Percentiles rank a stretch among this genome's conserved stretches.
These are phyloP conservation scores for Omphalotus olearius DNA, from an alignment of 1,284 basidiomycete species.

Conservation along the genomic window DNA sequence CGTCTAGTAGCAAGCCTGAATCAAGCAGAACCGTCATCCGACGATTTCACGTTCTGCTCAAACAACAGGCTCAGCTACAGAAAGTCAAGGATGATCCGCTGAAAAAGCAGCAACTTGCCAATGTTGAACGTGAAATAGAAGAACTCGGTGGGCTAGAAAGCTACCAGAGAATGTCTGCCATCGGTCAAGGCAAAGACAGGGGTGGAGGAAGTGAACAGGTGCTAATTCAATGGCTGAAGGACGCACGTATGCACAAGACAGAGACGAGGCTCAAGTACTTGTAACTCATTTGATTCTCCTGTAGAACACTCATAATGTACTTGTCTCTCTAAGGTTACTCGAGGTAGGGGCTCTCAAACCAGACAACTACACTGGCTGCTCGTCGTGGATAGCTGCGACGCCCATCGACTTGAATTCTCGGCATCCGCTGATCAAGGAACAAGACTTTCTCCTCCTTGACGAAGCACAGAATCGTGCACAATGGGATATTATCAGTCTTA, in stretches of 20 bases:
- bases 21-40: slow-evolving; percentile 64
- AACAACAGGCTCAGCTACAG: slow-evolving; percentile 47
- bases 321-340: slow-evolving; percentile 51
- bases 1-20: slow-evolving; percentile 33
- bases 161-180: slow-evolving; percentile 78
- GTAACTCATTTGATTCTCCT: too few relatives aligned
- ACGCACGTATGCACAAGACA: slow-evolving; percentile 36
- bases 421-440: slow-evolving; percentile 74
- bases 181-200: slow-evolving; percentile 75
- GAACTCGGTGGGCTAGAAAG: slow-evolving; percentile 68
- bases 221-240: slow-evolving; percentile 70
- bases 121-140: slow-evolving; percentile 58
- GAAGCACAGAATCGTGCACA: slow-evolving; percentile 38
- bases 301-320: not conserved
- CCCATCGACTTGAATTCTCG: slow-evolving; percentile 81
- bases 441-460: slow-evolving; percentile 75
- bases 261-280: slow-evolving; percentile 38
- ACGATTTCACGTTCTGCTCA: slow-evolving; percentile 65
- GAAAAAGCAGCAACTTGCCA: slow-evolving; percentile 27
- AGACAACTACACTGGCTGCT: slow-evolving; percentile 69
- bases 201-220: slow-evolving; percentile 85
- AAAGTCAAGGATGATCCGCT: not conserved
- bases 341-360: slow-evolving; percentile 85
- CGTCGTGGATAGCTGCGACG: slow-evolving; percentile 65
- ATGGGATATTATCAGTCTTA: slow-evolving; percentile 81